Evolutionary conservation across 192 early-diverging fungal genomes (phyloP).

Genomic region (Martensiomyces pterosporus): DNA sequence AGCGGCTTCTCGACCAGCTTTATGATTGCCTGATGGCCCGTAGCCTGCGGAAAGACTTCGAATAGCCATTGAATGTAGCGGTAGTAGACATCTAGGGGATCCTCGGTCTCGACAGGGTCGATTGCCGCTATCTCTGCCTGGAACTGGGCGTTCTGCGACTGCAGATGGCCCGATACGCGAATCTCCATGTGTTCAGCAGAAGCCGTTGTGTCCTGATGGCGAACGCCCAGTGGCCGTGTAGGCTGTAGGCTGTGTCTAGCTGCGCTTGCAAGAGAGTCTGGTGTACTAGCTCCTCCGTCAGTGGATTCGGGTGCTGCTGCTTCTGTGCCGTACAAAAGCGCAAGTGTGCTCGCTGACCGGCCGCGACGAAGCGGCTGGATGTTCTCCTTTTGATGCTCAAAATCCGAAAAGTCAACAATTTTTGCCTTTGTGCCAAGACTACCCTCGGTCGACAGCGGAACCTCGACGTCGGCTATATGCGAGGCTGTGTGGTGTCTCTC

Average conservation of each 20-base stretch:
- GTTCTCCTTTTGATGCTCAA: slow-evolving; percentile 78
- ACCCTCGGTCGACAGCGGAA: not conserved
- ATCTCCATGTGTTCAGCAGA: too few relatives aligned
- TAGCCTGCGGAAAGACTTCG: slow-evolving; percentile 58
- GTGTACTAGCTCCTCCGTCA: not conserved
- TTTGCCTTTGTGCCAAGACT: not conserved
- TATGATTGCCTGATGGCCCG: slow-evolving; percentile 51
- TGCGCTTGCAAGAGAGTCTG: not conserved
- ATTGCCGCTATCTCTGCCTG: slow-evolving; percentile 28
- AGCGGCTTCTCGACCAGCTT: slow-evolving; percentile 53
- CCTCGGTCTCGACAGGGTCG: slow-evolving; percentile 35
- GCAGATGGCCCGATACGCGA: slow-evolving; percentile 15
- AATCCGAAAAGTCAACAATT: slow-evolving; percentile 43
- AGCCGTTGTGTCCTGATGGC: too few relatives aligned
- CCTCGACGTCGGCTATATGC: not conserved
- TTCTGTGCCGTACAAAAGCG: slow-evolving; percentile 29
- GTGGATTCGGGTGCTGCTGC: not conserved
- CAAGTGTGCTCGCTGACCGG: slow-evolving; percentile 55
- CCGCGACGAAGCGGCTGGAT: slow-evolving; percentile 64
- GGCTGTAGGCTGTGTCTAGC: slow-evolving; percentile 23
- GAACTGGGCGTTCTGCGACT: slow-evolving; percentile 36
- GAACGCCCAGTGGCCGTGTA: slow-evolving; percentile 1
- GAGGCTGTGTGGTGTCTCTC: too few relatives aligned
- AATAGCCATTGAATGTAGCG: slow-evolving; percentile 62
- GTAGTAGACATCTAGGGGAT: slow-evolving; percentile 59